Evolutionary conservation across 2,329 filamentous ascomycete genomes (phyloP).

Genomic region (Fusarium sublunatum): DNA sequence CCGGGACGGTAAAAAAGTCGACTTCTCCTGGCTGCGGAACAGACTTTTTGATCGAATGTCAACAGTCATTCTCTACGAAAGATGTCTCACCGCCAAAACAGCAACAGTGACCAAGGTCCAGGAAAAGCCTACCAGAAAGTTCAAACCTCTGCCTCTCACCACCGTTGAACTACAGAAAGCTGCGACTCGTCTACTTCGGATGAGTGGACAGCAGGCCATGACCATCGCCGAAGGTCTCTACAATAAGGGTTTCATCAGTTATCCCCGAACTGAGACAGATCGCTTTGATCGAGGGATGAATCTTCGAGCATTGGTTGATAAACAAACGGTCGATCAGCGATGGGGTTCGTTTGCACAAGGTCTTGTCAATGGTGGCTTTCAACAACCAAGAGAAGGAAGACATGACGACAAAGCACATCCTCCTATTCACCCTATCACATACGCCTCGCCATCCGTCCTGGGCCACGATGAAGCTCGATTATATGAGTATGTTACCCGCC

Average conservation of each 20-base stretch:
- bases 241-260: constrained; percentile 95
- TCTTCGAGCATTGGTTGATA: constrained; percentile 80
- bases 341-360: constrained; percentile 87
- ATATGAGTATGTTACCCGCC: constrained; percentile 91
- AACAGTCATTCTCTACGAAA: constrained; percentile 84
- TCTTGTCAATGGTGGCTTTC: constrained; percentile 80
- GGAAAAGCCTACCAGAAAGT: constrained; percentile 92
- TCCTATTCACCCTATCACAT: constrained; percentile 95
- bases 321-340: constrained; percentile 78
- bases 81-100: constrained; percentile 79
- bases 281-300: constrained; percentile 93
- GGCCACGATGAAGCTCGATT: constrained; percentile 77
- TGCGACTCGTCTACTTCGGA: constrained; percentile 86
- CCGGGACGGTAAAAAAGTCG: constrained; percentile 81
- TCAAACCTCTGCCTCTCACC: constrained; percentile 91
- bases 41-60: constrained; percentile 89
- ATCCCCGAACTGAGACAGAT: constrained; percentile 96
- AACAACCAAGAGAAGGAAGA: constrained; percentile 81
- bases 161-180: constrained; percentile 98
- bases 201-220: constrained; percentile 94
- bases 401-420: constrained; percentile 98
- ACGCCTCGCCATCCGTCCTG: constrained; percentile 73
- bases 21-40: constrained; percentile 84
- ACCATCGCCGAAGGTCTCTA: constrained; percentile 87
- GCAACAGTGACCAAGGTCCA: constrained; percentile 87